phyloP scores from a whole-genome alignment of 768 basidiomycete species.

The Panaeolus papilionaceus region DNA sequence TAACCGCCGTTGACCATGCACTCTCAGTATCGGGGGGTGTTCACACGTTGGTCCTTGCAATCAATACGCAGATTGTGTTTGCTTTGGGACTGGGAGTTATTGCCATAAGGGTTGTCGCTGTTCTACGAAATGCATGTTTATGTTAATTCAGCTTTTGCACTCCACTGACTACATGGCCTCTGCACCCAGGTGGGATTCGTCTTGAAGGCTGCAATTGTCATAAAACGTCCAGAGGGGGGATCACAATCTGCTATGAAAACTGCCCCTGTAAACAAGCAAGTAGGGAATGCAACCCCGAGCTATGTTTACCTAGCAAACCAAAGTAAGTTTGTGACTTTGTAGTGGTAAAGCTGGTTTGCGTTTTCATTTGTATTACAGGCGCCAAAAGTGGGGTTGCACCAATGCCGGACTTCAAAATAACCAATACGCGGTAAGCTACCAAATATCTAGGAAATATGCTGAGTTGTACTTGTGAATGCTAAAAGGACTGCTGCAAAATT shows the following conservation, averaged over 20 bases:
- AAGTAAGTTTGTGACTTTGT: neutral
- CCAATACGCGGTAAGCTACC: neutral
- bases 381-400: neutral
- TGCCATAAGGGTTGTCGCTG: neutral
- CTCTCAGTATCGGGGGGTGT: neutral
- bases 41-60: slow-evolving; percentile 5
- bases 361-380: neutral
- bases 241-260: neutral
- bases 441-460: neutral
- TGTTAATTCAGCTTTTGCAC: neutral
- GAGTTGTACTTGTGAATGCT: too few species aligned
- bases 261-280: neutral
- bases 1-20: too few species aligned
- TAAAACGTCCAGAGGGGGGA: neutral
- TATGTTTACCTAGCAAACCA: neutral
- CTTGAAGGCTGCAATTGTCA: neutral
- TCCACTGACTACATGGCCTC: neutral
- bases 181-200: neutral
- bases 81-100: neutral
- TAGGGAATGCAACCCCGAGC: neutral
- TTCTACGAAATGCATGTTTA: neutral
- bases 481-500: too few species aligned
- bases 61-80: neutral
- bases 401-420: neutral
- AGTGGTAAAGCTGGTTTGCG: neutral